phyloP scores from a whole-genome alignment of 345 rosid genomes.

The Nasturtium officinale region DNA sequence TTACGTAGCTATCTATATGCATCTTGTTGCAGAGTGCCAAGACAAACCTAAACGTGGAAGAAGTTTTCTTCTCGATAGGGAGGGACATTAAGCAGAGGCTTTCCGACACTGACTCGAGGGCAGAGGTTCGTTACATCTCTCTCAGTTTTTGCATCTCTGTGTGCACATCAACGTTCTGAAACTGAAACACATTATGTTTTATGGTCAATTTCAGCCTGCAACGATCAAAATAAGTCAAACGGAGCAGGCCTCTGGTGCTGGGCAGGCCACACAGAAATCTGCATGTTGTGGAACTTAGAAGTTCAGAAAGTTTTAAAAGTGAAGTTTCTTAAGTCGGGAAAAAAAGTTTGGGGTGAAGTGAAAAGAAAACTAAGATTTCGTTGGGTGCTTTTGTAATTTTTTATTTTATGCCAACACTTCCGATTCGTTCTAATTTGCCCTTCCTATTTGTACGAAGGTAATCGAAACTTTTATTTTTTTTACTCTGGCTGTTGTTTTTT shows the following conservation, averaged over 20 bases:
- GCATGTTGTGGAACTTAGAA: conserved; percentile 44
- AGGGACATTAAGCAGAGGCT: conserved; percentile 95
- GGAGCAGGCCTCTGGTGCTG: conserved; percentile 42
- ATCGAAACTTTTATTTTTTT: conserved; percentile 28
- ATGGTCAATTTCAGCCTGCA: conserved; percentile 35
- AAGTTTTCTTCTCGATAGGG: conserved; percentile 94
- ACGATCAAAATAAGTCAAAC: conserved; percentile 48
- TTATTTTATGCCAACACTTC: conserved; percentile 18
- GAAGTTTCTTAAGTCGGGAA: conserved; percentile 7
- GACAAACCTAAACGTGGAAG: conserved; percentile 91
- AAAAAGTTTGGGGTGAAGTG: conserved; percentile 16
- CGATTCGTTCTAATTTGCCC: conserved; percentile 28
- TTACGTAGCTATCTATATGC: neutral
- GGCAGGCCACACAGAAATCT: conserved; percentile 47
- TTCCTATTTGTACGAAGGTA: conserved; percentile 41
- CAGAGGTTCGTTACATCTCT: conserved; percentile 58
- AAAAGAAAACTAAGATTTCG: conserved; percentile 26
- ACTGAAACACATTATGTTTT: neutral
- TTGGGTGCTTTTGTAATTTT: conserved; percentile 39
- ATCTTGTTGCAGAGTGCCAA: conserved; percentile 81
- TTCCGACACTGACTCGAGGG: conserved; percentile 72
- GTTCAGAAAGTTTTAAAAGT: neutral
- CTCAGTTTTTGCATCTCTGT: neutral
- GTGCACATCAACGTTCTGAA: neutral
- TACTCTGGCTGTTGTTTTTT: conserved; percentile 14